Percentiles rank a stretch among this genome's conserved stretches.
Evolutionary conservation across 768 basidiomycete species (phyloP).

Genomic region (Pholiota microspora): DNA sequence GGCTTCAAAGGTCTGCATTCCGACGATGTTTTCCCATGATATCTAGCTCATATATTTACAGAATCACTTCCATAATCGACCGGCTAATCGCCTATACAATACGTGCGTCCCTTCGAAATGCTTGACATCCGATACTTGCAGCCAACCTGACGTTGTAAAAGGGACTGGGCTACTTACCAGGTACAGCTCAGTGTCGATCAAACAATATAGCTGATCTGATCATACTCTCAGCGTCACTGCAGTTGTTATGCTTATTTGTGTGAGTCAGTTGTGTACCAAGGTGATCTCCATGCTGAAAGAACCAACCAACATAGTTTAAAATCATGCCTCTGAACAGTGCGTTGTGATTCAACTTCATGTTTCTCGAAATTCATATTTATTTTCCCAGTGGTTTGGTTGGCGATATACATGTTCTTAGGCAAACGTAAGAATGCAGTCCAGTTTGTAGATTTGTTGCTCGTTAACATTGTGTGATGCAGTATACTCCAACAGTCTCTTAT

Average conservation of each 20-base stretch:
- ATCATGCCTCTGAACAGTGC: conserved; percentile 21
- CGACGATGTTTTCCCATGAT: background rate
- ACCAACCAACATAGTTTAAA: conserved; percentile 16
- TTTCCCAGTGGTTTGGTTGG: conserved; percentile 28
- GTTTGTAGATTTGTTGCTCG: too few relatives aligned
- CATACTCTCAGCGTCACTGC: conserved; percentile 9
- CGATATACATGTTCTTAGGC: conserved; percentile 27
- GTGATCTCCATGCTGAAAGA: background rate
- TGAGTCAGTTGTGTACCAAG: conserved; percentile 7
- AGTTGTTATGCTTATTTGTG: conserved; percentile 18
- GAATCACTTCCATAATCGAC: conserved; percentile 24
- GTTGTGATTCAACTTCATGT: background rate
- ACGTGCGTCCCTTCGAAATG: too few relatives aligned
- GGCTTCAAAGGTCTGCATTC: conserved; percentile 15
- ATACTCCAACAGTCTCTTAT: conserved; percentile 26
- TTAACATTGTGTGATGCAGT: too few relatives aligned
- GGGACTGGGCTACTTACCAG: conserved; percentile 28
- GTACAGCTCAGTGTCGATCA: too few relatives aligned
- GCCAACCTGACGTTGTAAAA: conserved; percentile 1
- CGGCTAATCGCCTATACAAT: conserved; percentile 28
- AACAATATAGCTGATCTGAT: background rate
- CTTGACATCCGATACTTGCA: background rate
- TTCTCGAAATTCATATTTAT: background rate
- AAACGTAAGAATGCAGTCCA: conserved; percentile 26
- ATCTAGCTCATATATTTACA: background rate